Base-by-base conservation (phyloP, 371 early-diverging fungal species). In the Rhizopus stolonifer region DNA sequence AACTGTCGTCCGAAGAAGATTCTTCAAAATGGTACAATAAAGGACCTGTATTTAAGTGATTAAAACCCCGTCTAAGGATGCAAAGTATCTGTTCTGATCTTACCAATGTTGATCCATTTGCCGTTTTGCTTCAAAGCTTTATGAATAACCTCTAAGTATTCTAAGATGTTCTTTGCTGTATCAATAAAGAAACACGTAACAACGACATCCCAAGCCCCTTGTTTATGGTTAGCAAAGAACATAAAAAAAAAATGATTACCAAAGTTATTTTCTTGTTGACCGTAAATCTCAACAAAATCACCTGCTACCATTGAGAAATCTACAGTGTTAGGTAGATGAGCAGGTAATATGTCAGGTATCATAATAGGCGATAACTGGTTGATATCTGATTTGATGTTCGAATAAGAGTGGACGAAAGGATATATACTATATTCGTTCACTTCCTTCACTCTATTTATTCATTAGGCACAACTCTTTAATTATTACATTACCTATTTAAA, bases 111-210 rank as follows among this genome's bases (percentile, higher is more conserved):
- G 57, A 98, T 94, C 98, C 98, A 98, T n/a, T 85, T 68, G 1
- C 95, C 96, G 15, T 89, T 89, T 14, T 81, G 78, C 64, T 87
- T 88, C 49, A 98, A 65, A 11, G 83, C 69, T 14, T 80, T 64
- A 58, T 86, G 79, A 53, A 98, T 91, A 0, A 85, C 80, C 52
- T 91, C 90, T 29, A 98, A 65, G 58, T 96, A 96, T 21, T 89
- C 84, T 17, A 93, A 60, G 25, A 93, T 84, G 60, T 96, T 94
- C 58, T 91, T 88, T 17, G 96, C 96, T 0, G 98, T 96, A 61
- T 98, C 98, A 44, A 98, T 87, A 65, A 96, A 98, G 79, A 92
- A 98, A 67, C 95, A 95, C 0, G 95, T 95, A 0, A 93, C 92
- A 2, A 96, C 75, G 1, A 83, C 87, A 67, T 95, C 92, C 92